Evolutionary conservation across 192 early-diverging fungal genomes (phyloP).

Genomic region (Pilobolus umbonatus): DNA sequence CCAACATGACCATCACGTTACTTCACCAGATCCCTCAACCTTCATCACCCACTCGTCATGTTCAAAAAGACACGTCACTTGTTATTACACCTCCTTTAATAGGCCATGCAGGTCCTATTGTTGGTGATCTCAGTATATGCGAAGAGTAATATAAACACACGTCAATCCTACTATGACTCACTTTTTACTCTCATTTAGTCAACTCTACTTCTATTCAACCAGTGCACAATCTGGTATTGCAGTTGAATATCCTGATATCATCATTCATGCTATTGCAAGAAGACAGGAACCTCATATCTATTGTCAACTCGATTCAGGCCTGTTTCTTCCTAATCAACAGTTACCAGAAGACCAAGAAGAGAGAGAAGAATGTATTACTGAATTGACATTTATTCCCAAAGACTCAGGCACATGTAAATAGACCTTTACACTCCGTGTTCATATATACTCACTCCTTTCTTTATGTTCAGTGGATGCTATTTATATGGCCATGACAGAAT

Average conservation of each 20-base stretch:
- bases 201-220: conserved; percentile 49
- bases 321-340: conserved; percentile 36
- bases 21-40: conserved; percentile 24
- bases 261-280: conserved; percentile 67
- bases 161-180: not conserved
- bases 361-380: conserved; percentile 41
- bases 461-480: conserved; percentile 54
- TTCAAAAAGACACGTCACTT: conserved; percentile 13
- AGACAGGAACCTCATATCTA: conserved; percentile 55
- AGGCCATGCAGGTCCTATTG: conserved; percentile 17
- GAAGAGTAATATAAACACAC: conserved; percentile 36
- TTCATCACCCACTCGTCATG: conserved; percentile 13
- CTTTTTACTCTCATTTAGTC: conserved; percentile 27
- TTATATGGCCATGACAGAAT: conserved; percentile 60
- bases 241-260: conserved; percentile 60
- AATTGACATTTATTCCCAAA: conserved; percentile 57
- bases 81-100: conserved; percentile 31
- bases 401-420: conserved; percentile 50
- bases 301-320: conserved; percentile 51
- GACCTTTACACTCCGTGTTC: not conserved
- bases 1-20: conserved; percentile 32
- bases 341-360: conserved; percentile 33
- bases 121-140: conserved; percentile 43
- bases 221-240: conserved; percentile 41
- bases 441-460: not conserved